These are phyloP conservation scores for Myriosclerotinia curreyana DNA, from an alignment of 2,329 filamentous ascomycete genomes.

Conservation along the genomic window DNA sequence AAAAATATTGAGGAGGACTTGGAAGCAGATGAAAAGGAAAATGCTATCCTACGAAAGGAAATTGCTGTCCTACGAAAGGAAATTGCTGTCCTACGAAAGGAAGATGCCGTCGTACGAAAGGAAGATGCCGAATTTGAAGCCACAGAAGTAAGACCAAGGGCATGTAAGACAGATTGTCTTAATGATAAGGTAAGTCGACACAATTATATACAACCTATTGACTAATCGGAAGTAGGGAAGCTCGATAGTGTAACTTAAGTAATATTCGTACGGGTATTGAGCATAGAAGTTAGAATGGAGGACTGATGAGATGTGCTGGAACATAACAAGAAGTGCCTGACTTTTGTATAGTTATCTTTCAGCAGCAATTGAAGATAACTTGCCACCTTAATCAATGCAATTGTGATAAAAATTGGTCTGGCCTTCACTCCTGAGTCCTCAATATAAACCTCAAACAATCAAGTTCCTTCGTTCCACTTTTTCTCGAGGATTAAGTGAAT, in stretches of 20 bases:
- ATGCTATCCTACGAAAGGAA: neutral
- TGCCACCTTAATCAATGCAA: neutral
- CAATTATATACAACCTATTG: neutral
- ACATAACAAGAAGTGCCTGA: neutral
- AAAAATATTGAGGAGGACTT: neutral
- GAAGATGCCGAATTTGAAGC: neutral
- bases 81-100: accelerated
- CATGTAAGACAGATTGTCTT: neutral
- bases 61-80: neutral
- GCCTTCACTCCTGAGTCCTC: neutral
- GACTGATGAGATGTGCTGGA: neutral
- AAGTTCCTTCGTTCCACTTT: too few species aligned
- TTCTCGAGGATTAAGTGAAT: too few species aligned
- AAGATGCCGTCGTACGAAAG: too few species aligned
- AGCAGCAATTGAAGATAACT: neutral
- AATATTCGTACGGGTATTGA: neutral
- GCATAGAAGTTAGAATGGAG: neutral
- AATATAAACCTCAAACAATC: neutral
- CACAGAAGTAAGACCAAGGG: too few species aligned
- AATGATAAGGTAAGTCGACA: neutral
- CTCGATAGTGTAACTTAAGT: too few species aligned
- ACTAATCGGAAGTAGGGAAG: neutral
- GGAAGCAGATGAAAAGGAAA: neutral
- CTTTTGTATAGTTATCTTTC: neutral
- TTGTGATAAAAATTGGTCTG: neutral